Conservation (phyloP, 2,329 filamentous ascomycete species). For the Immersiporthe knoxdaviesiana region DNA sequence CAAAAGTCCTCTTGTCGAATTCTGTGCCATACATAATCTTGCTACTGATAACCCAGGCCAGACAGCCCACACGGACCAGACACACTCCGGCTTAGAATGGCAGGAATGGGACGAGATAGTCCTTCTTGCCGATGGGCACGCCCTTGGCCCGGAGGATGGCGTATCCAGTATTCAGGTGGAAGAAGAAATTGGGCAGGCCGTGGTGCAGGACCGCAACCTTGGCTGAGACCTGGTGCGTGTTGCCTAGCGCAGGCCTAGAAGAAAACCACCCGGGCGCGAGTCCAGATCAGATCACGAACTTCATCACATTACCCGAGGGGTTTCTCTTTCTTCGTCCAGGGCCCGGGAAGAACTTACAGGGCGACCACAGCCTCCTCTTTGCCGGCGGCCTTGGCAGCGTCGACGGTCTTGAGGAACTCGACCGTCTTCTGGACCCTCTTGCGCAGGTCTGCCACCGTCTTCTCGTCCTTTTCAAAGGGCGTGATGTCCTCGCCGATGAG, state of each 20-base stretch:
- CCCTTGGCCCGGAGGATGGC: constrained; percentile 59
- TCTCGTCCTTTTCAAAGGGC: constrained; percentile 32
- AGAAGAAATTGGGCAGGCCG: constrained; percentile 63
- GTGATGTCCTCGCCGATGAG: constrained; percentile 34
- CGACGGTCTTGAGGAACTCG: constrained; percentile 34
- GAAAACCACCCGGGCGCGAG: background rate
- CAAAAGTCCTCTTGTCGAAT: too few species aligned
- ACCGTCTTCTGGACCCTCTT: constrained; percentile 29
- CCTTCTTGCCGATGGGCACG: constrained; percentile 59
- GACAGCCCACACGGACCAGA: background rate
- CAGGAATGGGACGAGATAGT: constrained; percentile 47
- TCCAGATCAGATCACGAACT: background rate
- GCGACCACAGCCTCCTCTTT: constrained; percentile 34
- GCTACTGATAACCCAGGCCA: background rate
- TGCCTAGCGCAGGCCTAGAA: constrained; percentile 22
- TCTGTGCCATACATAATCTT: background rate
- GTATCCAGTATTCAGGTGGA: constrained; percentile 62
- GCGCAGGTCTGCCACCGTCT: constrained; percentile 26
- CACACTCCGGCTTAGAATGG: background rate
- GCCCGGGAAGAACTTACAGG: constrained; percentile 32
- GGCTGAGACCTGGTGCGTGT: constrained; percentile 33
- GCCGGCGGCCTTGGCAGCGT: constrained; percentile 34
- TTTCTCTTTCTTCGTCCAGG: background rate
- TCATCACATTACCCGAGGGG: background rate
- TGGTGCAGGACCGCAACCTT: constrained; percentile 49